Percentiles rank a stretch among this genome's conserved stretches.
Evolutionary conservation across 768 basidiomycete species (phyloP).

Genomic region (Lactarius quietus): DNA sequence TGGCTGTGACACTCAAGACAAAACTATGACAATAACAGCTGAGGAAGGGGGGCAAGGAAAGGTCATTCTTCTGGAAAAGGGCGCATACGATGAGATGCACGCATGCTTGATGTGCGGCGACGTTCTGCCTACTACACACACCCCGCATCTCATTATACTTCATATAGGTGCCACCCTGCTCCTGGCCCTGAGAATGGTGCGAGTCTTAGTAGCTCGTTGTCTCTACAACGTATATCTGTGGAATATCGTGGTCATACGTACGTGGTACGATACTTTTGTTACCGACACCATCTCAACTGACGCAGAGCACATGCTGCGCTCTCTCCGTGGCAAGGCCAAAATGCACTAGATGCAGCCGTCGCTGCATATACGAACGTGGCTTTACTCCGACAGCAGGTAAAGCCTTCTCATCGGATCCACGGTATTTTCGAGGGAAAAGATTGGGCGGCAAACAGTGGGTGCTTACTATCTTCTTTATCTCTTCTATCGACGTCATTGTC

Average conservation of each 20-base stretch:
- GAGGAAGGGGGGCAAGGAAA: slow-evolving; percentile 82
- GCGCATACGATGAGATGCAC: slow-evolving; percentile 73
- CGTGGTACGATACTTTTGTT: slow-evolving; percentile 18
- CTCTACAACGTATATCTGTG: slow-evolving; percentile 54
- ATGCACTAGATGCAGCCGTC: slow-evolving; percentile 85
- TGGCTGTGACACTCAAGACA: background rate
- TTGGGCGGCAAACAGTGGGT: slow-evolving; percentile 69
- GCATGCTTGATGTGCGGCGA: slow-evolving; percentile 64
- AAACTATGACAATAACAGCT: slow-evolving; percentile 42
- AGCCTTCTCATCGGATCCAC: slow-evolving; percentile 74
- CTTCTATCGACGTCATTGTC: background rate
- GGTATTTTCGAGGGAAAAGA: slow-evolving; percentile 73
- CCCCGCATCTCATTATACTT: background rate
- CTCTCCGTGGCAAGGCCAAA: slow-evolving; percentile 82
- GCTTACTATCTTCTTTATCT: background rate
- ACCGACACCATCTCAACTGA: background rate
- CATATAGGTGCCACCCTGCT: slow-evolving; percentile 72
- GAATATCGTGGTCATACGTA: slow-evolving; percentile 77
- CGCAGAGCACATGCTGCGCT: slow-evolving; percentile 70
- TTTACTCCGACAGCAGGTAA: slow-evolving; percentile 75
- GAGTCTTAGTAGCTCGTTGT: slow-evolving; percentile 61
- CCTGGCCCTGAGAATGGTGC: slow-evolving; percentile 69
- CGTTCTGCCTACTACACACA: background rate
- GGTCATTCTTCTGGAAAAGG: slow-evolving; percentile 59
- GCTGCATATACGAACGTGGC: slow-evolving; percentile 78